A percentile compares a stretch with the other conserved stretches of the same genome.
phyloP scores from a whole-genome alignment of 108 stramenopile species.

The Nitzschia sp. region DNA sequence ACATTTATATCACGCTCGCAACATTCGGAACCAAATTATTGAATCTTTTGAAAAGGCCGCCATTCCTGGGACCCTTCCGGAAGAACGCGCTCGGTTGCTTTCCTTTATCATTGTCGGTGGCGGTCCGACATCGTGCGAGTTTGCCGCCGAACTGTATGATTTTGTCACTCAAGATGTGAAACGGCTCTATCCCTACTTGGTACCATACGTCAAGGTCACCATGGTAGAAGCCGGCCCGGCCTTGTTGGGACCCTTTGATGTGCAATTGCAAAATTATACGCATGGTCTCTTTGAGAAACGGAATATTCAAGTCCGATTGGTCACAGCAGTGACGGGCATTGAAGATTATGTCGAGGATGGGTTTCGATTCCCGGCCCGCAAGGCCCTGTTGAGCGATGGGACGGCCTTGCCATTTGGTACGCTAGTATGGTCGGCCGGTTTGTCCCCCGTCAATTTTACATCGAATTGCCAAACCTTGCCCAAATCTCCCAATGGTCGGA shows the following conservation, averaged over 20 bases:
- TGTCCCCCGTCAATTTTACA: constrained; percentile 50
- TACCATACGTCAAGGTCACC: constrained; percentile 72
- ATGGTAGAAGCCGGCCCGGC: constrained; percentile 91
- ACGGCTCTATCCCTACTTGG: constrained; percentile 85
- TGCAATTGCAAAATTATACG: constrained; percentile 73
- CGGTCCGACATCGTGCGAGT: constrained; percentile 97
- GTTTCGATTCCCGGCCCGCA: constrained; percentile 30
- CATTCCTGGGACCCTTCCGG: constrained; percentile 63
- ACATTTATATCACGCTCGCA: constrained; percentile 91
- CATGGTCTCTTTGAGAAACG: constrained; percentile 62
- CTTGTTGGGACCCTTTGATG: constrained; percentile 91
- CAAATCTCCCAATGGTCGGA: constrained; percentile 50
- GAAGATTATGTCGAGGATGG: constrained; percentile 44
- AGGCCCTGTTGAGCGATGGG: constrained; percentile 76
- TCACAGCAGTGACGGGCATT: constrained; percentile 69
- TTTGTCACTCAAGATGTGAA: constrained; percentile 87
- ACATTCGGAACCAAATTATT: constrained; percentile 89
- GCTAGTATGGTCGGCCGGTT: constrained; percentile 91
- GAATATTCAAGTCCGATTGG: constrained; percentile 72
- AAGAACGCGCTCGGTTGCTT: constrained; percentile 83
- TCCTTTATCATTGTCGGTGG: constrained; percentile 97
- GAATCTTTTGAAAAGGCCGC: constrained; percentile 96
- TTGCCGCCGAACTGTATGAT: constrained; percentile 91
- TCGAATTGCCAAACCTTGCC: neutral
- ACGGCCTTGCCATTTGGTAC: constrained; percentile 80